Percentiles rank a stretch among this genome's conserved stretches.
phyloP scores from a whole-genome alignment of 805 yeast species.

The Ogataea glucozyma region DNA sequence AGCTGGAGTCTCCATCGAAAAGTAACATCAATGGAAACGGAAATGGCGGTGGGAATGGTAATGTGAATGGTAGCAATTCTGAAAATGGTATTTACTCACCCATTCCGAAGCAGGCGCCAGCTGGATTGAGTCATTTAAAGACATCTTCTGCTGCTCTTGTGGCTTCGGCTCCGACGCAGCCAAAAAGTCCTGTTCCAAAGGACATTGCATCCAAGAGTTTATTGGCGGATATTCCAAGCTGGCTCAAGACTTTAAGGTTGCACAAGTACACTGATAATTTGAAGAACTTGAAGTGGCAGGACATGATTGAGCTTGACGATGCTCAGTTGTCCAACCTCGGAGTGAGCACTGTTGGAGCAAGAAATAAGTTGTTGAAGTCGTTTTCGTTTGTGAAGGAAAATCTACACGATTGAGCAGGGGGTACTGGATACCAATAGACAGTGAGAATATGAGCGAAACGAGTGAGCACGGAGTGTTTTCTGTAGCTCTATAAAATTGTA shows the following conservation, averaged over 20 bases:
- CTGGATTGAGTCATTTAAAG: conserved; percentile 10
- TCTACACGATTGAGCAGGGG: conserved; percentile 25
- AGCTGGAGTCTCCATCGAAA: conserved; percentile 11
- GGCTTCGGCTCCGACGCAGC: conserved; percentile 13
- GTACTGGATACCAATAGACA: background rate
- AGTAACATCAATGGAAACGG: too few relatives aligned
- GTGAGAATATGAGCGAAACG: background rate
- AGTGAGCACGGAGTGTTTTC: too few relatives aligned
- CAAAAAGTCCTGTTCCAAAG: conserved; percentile 47
- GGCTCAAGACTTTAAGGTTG: conserved; percentile 86
- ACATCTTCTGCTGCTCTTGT: conserved; percentile 4
- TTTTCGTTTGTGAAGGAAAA: conserved; percentile 76
- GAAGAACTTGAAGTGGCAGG: conserved; percentile 74
- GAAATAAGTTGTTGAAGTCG: conserved; percentile 89
- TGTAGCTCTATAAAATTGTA: too few relatives aligned
- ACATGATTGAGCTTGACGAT: conserved; percentile 71
- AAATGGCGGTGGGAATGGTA: too few relatives aligned
- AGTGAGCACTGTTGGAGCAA: conserved; percentile 92
- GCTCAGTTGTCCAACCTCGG: conserved; percentile 73
- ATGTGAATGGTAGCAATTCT: too few relatives aligned
- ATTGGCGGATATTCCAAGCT: conserved; percentile 79
- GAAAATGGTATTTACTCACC: conserved; percentile 20
- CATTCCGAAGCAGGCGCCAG: conserved; percentile 16
- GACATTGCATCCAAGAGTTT: conserved; percentile 54
- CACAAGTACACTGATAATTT: conserved; percentile 92